Evolutionary conservation across 495 filamentous ascomycete genomes (phyloP).

Genomic region (Penicillium fimorum): DNA sequence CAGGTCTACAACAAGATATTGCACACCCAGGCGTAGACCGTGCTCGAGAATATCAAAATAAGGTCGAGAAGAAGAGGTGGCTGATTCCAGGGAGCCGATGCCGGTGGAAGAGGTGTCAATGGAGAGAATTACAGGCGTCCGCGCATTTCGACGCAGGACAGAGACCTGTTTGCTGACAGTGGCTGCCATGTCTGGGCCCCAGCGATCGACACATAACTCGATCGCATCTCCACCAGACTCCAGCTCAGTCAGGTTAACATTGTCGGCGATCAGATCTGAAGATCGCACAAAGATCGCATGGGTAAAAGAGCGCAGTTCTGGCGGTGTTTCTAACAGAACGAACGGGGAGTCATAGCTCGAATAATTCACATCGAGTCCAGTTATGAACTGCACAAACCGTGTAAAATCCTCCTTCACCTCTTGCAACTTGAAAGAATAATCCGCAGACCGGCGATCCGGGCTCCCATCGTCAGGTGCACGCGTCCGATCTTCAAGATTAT

Average conservation of each 20-base stretch:
- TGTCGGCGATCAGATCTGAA: conserved; percentile 54
- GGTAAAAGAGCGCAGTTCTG: conserved; percentile 63
- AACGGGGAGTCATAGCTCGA: conserved; percentile 68
- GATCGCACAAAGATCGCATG: conserved; percentile 64
- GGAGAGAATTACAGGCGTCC: conserved; percentile 67
- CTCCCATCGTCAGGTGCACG: conserved; percentile 31
- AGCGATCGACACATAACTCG: conserved; percentile 68
- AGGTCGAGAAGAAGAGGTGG: conserved; percentile 23
- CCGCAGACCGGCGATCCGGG: conserved; percentile 46
- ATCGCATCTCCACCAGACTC: conserved; percentile 71
- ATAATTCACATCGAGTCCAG: conserved; percentile 52
- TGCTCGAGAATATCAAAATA: conserved; percentile 57
- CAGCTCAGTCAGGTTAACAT: conserved; percentile 58
- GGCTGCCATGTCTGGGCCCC: conserved; percentile 48
- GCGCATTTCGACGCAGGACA: conserved; percentile 54
- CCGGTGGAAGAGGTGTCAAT: conserved; percentile 54
- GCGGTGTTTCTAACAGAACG: conserved; percentile 65
- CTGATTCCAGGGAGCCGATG: conserved; percentile 22
- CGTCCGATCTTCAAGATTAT: conserved; percentile 61
- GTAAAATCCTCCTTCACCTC: conserved; percentile 73
- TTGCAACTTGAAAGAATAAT: conserved; percentile 68
- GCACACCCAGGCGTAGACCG: conserved; percentile 68
- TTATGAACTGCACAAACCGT: conserved; percentile 64
- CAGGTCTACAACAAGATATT: conserved; percentile 70
- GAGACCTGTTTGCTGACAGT: conserved; percentile 45